A percentile compares a stretch with the other conserved stretches of the same genome.
These are phyloP conservation scores for Xerocomus nothofagi DNA, from an alignment of 1,284 basidiomycete species.

Conservation along the genomic window DNA sequence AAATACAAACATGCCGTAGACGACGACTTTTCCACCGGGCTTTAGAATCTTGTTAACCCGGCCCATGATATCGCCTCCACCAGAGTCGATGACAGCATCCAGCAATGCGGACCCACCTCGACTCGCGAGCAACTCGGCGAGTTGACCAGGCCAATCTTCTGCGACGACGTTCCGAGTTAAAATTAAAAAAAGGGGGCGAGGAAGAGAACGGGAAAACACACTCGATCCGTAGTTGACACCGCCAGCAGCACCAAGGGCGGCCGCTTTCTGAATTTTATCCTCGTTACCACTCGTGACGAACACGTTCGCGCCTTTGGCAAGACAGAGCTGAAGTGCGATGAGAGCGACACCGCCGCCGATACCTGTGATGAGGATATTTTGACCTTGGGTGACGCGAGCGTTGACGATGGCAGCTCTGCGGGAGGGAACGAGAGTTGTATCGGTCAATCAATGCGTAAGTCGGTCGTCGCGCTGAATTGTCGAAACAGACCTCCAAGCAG, in stretches of 20 bases:
- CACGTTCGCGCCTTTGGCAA: conserved; percentile 77
- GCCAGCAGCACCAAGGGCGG: conserved; percentile 72
- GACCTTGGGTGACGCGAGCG: conserved; percentile 59
- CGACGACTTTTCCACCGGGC: conserved; percentile 70
- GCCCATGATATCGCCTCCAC: conserved; percentile 74
- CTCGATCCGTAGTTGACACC: conserved; percentile 76
- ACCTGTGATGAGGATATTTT: conserved; percentile 79
- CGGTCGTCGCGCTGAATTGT: background rate
- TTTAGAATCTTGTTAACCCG: conserved; percentile 61
- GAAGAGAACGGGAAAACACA: conserved; percentile 30
- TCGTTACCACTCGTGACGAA: conserved; percentile 79
- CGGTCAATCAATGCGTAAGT: background rate
- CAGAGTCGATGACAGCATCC: conserved; percentile 80
- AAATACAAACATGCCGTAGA: conserved; percentile 71
- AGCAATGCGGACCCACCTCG: conserved; percentile 39
- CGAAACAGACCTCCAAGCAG: conserved; percentile 71
- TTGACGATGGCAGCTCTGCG: conserved; percentile 71
- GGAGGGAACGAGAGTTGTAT: background rate
- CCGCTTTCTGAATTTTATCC: conserved; percentile 70
- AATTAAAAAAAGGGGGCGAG: background rate
- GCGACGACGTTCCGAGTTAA: conserved; percentile 1
- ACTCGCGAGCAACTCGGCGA: conserved; percentile 51
- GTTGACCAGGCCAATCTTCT: conserved; percentile 67
- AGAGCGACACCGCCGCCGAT: conserved; percentile 85
- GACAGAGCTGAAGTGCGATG: conserved; percentile 71